A percentile compares a stretch with the other conserved stretches of the same genome.
Conservation (phyloP, 2,329 filamentous ascomycete genomes). For the Exophiala viscosa region DNA sequence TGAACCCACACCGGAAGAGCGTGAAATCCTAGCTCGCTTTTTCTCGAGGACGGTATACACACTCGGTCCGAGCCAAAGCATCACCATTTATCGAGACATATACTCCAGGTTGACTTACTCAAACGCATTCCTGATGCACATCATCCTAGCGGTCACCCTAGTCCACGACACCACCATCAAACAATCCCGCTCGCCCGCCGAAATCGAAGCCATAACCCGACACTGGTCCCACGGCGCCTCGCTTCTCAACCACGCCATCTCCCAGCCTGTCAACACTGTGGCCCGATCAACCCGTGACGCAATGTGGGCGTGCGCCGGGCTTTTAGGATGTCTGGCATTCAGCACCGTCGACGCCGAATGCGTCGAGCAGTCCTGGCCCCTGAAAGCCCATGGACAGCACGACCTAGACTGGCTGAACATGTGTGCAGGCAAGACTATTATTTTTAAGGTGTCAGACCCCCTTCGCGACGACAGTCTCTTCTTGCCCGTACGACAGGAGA, state of each 20-base stretch:
- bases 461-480: constrained; percentile 44
- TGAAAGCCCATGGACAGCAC: constrained; percentile 45
- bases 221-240: constrained; percentile 32
- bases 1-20: not conserved
- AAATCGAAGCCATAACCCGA: not conserved
- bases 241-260: constrained; percentile 39
- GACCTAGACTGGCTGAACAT: constrained; percentile 60
- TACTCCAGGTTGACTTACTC: constrained; percentile 4
- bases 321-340: constrained; percentile 41
- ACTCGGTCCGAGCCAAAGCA: not conserved
- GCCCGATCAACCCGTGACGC: constrained; percentile 39
- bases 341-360: constrained; percentile 38
- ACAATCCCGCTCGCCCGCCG: not conserved
- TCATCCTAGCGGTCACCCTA: constrained; percentile 50
- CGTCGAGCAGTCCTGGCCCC: constrained; percentile 54
- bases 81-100: not conserved
- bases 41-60: not conserved
- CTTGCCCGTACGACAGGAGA: constrained; percentile 27
- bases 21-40: not conserved
- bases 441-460: constrained; percentile 53
- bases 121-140: constrained; percentile 54
- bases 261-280: constrained; percentile 31
- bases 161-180: constrained; percentile 46
- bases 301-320: constrained; percentile 38
- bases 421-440: constrained; percentile 52